These are phyloP conservation scores for Astrephomene gubernaculifera DNA, from an alignment of 139 green algal genomes.

Conservation along the genomic window DNA sequence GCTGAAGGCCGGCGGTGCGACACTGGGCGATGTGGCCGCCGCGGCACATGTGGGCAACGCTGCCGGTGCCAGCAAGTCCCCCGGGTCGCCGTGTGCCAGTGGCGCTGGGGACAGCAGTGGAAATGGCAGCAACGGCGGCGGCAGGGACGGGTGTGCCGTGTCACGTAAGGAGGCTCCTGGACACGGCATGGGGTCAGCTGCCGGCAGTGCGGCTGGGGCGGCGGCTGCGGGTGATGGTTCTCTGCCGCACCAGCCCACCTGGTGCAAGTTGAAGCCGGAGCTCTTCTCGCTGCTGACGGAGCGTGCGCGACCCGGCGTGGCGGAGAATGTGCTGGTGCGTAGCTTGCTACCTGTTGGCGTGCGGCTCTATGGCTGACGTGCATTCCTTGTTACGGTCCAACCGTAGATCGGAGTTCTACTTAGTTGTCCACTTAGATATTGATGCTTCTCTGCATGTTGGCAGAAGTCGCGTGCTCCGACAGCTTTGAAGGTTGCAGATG, in stretches of 20 bases:
- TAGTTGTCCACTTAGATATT: too few relatives aligned
- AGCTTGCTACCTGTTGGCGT: too few relatives aligned
- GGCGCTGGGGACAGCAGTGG: too few relatives aligned
- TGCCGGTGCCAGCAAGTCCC: not conserved
- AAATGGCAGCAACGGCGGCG: not conserved
- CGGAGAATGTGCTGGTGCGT: slow-evolving; percentile 37
- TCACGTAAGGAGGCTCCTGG: too few relatives aligned
- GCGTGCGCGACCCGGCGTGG: slow-evolving; percentile 28
- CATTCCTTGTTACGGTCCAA: too few relatives aligned
- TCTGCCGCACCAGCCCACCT: slow-evolving; percentile 76
- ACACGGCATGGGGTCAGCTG: not conserved
- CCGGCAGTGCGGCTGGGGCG: not conserved
- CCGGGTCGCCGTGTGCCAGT: not conserved
- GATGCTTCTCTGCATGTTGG: too few relatives aligned
- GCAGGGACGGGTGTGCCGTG: too few relatives aligned
- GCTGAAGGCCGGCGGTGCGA: slow-evolving; percentile 40
- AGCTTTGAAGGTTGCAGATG: too few relatives aligned
- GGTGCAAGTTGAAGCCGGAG: slow-evolving; percentile 80
- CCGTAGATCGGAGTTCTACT: too few relatives aligned
- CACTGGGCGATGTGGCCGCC: not conserved
- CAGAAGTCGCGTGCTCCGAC: too few relatives aligned
- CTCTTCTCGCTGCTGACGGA: slow-evolving; percentile 68
- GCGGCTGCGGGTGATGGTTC: slow-evolving; percentile 7
- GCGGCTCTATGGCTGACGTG: too few relatives aligned
- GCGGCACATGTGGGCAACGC: not conserved